phyloP scores from a whole-genome alignment of 2,329 filamentous ascomycete genomes.

The Pezicula carpinea region DNA sequence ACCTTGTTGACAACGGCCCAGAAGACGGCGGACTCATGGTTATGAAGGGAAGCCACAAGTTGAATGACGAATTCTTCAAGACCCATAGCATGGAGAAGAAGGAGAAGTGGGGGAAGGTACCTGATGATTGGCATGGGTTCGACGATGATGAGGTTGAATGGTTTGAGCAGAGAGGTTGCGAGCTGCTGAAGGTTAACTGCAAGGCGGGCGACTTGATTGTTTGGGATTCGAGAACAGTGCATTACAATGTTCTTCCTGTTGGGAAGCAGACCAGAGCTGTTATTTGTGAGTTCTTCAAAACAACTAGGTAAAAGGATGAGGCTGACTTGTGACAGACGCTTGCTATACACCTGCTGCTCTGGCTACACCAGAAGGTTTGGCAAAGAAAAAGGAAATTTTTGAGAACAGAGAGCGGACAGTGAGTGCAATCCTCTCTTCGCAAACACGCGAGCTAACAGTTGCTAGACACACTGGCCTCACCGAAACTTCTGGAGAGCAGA shows the following conservation, averaged over 20 bases:
- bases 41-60: constrained; percentile 23
- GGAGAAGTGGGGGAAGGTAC: constrained; percentile 8
- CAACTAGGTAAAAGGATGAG: neutral
- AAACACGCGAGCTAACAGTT: neutral
- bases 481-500: constrained; percentile 11
- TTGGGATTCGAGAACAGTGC: constrained; percentile 43
- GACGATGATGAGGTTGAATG: constrained; percentile 36
- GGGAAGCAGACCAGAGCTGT: constrained; percentile 24
- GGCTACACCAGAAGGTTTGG: neutral
- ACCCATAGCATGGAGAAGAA: constrained; percentile 4
- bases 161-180: constrained; percentile 35
- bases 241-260: constrained; percentile 35
- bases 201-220: constrained; percentile 40
- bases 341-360: constrained; percentile 9
- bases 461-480: constrained; percentile 10
- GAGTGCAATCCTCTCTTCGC: neutral
- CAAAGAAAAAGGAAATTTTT: constrained; percentile 7
- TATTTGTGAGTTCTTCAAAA: constrained; percentile 7
- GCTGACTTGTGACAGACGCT: constrained; percentile 4
- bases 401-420: constrained; percentile 4
- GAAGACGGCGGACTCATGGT: constrained; percentile 30
- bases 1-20: constrained; percentile 28
- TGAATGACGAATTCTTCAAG: constrained; percentile 26
- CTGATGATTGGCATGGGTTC: constrained; percentile 14
- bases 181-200: constrained; percentile 33